A percentile compares a stretch with the other conserved stretches of the same genome.
Evolutionary conservation across 23 red algal genomes (phyloP).

Genomic region (Agarophyton chilense): DNA sequence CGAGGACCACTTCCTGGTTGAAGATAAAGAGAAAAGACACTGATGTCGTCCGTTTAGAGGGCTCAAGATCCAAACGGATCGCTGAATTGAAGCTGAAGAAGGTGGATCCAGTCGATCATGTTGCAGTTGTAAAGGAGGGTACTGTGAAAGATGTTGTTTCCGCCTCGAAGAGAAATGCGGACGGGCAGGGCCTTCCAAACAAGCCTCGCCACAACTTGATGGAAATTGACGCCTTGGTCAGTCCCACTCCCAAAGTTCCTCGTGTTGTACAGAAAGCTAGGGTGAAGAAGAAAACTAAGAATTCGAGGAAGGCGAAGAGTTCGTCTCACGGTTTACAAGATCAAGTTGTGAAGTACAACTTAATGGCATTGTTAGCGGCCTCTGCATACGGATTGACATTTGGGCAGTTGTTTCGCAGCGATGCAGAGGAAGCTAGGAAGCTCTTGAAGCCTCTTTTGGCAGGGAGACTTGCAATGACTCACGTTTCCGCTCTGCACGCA

Average conservation of each 20-base stretch:
- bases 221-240: not conserved
- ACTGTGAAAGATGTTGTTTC: not conserved
- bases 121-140: not conserved
- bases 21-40: not conserved
- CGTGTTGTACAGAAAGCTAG: not conserved
- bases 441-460: not conserved
- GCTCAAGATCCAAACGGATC: not conserved
- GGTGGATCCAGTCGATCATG: not conserved
- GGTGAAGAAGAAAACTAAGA: not conserved
- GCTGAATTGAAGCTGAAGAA: not conserved
- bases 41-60: not conserved
- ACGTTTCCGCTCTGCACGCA: not conserved
- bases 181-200: not conserved
- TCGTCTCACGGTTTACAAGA: not conserved
- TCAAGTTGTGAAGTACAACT: not conserved
- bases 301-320: not conserved
- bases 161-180: not conserved
- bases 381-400: not conserved
- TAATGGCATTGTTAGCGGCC: not conserved
- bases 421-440: not conserved
- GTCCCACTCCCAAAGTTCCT: no score
- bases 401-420: not conserved
- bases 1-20: not conserved
- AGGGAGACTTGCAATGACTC: not conserved
- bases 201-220: not conserved